Conservation (phyloP, 2,329 filamentous ascomycete species). For the Stromatinia cepivora region DNA sequence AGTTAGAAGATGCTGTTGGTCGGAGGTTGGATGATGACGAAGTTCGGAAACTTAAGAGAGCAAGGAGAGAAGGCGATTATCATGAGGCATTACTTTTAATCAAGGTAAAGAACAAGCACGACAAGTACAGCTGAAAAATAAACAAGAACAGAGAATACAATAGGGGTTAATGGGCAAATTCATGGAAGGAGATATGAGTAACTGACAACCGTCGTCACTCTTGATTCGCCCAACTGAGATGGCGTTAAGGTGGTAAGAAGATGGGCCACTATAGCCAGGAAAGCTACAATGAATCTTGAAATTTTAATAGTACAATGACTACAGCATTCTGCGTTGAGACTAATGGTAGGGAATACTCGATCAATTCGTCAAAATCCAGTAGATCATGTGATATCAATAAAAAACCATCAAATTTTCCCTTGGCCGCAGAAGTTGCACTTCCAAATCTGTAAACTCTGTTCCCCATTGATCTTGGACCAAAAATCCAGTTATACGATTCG, state of each 20-base stretch:
- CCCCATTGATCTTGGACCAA: not conserved
- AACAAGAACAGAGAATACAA: not conserved
- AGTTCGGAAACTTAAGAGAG: constrained; percentile 77
- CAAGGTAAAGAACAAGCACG: constrained; percentile 89
- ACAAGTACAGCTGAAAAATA: constrained; percentile 64
- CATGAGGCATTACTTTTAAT: constrained; percentile 84
- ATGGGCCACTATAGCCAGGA: not conserved
- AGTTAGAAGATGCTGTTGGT: constrained; percentile 80
- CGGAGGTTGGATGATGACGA: constrained; percentile 79
- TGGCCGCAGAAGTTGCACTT: not conserved
- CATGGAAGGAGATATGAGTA: not conserved
- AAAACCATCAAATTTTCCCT: not conserved
- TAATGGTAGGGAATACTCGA: not conserved
- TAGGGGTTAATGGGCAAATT: not conserved
- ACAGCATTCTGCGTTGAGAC: constrained; percentile 1
- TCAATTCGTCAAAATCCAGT: not conserved
- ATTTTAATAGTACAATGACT: not conserved
- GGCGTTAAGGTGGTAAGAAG: too few species aligned
- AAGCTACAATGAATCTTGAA: not conserved
- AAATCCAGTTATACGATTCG: not conserved
- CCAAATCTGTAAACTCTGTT: not conserved
- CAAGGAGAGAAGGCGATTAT: constrained; percentile 82
- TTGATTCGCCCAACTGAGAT: not conserved
- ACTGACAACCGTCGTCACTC: constrained; percentile 3
- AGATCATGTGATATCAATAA: constrained; percentile 17